Evolutionary conservation across 176 grass and related monocot species (phyloP), one percentile per base, ranked within the genome.

Genomic region (Urochloa ruziziensis): DNA sequence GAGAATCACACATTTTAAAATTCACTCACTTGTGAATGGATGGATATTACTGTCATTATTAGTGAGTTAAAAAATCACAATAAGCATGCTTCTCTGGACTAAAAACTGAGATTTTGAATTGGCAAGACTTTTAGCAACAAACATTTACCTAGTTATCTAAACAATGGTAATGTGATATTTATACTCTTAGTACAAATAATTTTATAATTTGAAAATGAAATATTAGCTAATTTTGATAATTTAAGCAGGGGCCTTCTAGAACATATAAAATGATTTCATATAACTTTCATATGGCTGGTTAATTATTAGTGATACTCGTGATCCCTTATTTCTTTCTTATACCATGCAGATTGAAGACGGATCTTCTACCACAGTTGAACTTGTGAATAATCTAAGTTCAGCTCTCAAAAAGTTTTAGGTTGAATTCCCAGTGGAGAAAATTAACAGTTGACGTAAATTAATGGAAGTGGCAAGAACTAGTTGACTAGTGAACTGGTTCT

Each of bases 281-380:
- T 59, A 32, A n/a, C 14, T 52, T n/a, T n/a, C 19, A n/a, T 68
- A 37, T 70, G 32, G 7, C 12, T 44, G 53, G 19, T 74, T 14
- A 19, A 10, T 39, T 27, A 15, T 23, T 37, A 15, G 7, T 27
- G 24, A 32, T 28, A 7, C 14, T 2, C 34, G 4, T 9, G 0
- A 25, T 43, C 48, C n/a, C 8, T 56, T 56, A 56, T 14, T 61
- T 49, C 16, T 32, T 43, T 40, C 10, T 27, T 9, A 40, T 4
- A 16, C 10, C 8, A 33, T 56, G 70, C 86, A 91, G 90, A 69
- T 85, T 42, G 90, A 91, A 13, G 73, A 79, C 5, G 82, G 42
- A 43, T 68, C 64, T 37, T 81, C 67, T 11, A 88, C 86, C 29
- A 54, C 16, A 14, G 28, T 19, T 30, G 82, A 85, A 68, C 78